These are phyloP conservation scores for Beauveria rudraprayagi DNA, from an alignment of 2,329 filamentous ascomycete genomes.

Conservation along the genomic window DNA sequence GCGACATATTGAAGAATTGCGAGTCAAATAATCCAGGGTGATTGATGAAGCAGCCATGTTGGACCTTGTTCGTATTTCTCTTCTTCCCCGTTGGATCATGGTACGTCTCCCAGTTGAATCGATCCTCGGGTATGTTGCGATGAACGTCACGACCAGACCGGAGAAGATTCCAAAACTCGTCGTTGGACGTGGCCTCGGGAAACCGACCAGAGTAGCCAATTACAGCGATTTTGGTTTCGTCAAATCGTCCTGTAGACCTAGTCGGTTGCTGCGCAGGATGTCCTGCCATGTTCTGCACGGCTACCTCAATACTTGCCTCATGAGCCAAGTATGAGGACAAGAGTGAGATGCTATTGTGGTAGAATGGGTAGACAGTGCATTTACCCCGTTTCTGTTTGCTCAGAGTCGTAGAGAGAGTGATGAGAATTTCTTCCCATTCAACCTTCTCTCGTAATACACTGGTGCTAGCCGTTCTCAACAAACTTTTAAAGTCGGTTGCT, in stretches of 20 bases:
- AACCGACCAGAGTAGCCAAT: constrained; percentile 52
- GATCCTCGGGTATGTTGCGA: constrained; percentile 52
- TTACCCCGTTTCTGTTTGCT: background rate
- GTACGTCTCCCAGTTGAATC: constrained; percentile 48
- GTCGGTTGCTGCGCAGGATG: background rate
- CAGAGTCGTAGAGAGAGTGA: background rate
- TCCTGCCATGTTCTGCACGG: background rate
- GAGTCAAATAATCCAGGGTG: constrained; percentile 66
- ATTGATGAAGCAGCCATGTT: constrained; percentile 32
- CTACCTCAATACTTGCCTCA: background rate
- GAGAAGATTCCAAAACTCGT: constrained; percentile 56
- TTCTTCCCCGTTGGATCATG: constrained; percentile 59
- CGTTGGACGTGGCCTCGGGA: constrained; percentile 31
- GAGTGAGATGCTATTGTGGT: background rate
- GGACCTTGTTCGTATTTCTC: constrained; percentile 18
- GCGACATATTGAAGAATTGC: constrained; percentile 74
- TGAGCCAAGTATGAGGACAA: background rate
- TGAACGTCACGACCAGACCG: constrained; percentile 60
- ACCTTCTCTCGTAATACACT: background rate
- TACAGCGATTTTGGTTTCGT: constrained; percentile 61
- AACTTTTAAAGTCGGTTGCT: background rate
- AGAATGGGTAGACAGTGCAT: background rate
- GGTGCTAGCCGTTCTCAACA: background rate
- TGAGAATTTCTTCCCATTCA: background rate
- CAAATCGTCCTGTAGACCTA: background rate